A percentile compares a stretch with the other conserved stretches of the same genome.
Evolutionary conservation across 2,329 filamentous ascomycete genomes (phyloP).

Genomic region (Botrytis pseudocinerea): DNA sequence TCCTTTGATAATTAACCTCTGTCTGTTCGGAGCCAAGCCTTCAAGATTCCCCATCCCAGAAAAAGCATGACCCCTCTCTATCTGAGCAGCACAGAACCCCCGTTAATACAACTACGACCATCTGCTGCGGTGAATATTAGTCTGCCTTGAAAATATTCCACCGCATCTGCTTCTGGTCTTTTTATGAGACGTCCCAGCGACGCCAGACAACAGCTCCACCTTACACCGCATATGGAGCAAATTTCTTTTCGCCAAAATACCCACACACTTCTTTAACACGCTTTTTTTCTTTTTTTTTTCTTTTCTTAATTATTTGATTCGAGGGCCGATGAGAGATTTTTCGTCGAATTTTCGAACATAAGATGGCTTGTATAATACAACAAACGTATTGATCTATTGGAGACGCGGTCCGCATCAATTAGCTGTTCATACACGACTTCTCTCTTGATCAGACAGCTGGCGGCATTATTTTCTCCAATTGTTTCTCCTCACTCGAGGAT

Average conservation of each 20-base stretch:
- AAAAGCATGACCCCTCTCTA: slow-evolving; percentile 9
- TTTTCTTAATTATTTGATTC: slow-evolving; percentile 7
- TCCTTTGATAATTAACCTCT: slow-evolving; percentile 53
- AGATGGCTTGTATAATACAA: slow-evolving; percentile 20
- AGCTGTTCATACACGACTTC: not conserved
- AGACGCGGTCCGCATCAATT: slow-evolving; percentile 3
- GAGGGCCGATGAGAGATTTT: not conserved
- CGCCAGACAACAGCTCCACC: slow-evolving; percentile 2
- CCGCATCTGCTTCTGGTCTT: slow-evolving; percentile 9
- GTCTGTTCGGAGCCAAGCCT: slow-evolving; percentile 23
- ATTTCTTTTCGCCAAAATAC: slow-evolving; percentile 18
- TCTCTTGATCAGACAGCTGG: slow-evolving; percentile 1
- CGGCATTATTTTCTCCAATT: not conserved
- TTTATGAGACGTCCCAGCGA: slow-evolving; percentile 5
- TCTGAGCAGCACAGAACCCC: slow-evolving; percentile 21
- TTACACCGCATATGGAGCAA: slow-evolving; percentile 12
- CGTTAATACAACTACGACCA: slow-evolving; percentile 2
- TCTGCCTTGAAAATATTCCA: not conserved
- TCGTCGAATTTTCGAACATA: not conserved
- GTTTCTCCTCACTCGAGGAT: not conserved
- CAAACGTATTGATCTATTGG: slow-evolving; percentile 6
- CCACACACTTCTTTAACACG: slow-evolving; percentile 3
- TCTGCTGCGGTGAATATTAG: slow-evolving; percentile 9
- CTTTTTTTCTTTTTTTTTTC: not conserved
- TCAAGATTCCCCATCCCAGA: not conserved